Conservation (phyloP, 345 rosid species). For the Salix koriyanagi region DNA sequence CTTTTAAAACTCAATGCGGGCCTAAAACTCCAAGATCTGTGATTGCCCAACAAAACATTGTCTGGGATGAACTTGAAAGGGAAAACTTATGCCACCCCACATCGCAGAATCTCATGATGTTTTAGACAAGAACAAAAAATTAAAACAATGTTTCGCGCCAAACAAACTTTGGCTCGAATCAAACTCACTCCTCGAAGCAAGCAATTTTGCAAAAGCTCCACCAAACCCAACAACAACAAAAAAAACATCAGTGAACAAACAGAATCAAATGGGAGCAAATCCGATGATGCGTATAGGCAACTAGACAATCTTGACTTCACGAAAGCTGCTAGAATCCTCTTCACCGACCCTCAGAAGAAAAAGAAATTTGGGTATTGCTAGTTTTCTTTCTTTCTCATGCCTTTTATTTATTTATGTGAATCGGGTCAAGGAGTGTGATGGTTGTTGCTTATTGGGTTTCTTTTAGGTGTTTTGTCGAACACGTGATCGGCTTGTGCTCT, state of each 20-base stretch:
- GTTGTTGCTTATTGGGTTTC: constrained; percentile 2
- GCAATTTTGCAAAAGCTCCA: constrained; percentile 25
- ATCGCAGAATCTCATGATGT: neutral
- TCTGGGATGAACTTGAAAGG: neutral
- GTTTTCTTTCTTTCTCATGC: neutral
- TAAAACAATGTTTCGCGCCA: constrained; percentile 41
- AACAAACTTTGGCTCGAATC: constrained; percentile 28
- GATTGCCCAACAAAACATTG: neutral
- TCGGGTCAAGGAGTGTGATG: neutral
- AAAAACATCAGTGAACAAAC: constrained; percentile 24
- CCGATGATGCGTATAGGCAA: constrained; percentile 53
- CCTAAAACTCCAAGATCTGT: neutral
- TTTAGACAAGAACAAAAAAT: constrained; percentile 9
- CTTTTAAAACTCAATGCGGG: too few relatives aligned
- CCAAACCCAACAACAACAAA: constrained; percentile 17
- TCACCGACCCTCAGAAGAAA: constrained; percentile 55
- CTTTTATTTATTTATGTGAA: neutral
- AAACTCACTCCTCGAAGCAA: constrained; percentile 13
- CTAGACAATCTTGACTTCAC: constrained; percentile 74
- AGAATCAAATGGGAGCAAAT: constrained; percentile 43
- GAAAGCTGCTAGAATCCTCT: constrained; percentile 73
- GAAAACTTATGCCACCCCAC: neutral
- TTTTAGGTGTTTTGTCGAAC: constrained; percentile 33
- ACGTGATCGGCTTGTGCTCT: neutral
- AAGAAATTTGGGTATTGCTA: constrained; percentile 68